These are phyloP conservation scores for Trifolium pratense DNA, from an alignment of 306 rosid species.

Conservation along the genomic window DNA sequence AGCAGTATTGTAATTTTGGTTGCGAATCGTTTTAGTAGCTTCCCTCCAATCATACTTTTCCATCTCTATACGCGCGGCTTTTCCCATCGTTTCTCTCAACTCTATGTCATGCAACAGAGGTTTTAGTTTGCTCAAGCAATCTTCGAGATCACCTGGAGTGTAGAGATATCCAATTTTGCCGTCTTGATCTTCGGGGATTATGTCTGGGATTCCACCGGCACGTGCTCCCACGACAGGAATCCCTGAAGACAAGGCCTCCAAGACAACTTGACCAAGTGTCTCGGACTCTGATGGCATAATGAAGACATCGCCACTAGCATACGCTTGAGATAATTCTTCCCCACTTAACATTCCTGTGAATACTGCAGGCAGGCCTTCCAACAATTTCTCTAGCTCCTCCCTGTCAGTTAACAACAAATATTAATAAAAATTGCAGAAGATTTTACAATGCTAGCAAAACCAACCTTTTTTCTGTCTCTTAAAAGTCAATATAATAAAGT, in stretches of 20 bases:
- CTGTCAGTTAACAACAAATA: conserved; percentile 50
- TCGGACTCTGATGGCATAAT: conserved; percentile 98
- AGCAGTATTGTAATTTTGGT: conserved; percentile 86
- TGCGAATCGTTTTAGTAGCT: conserved; percentile 76
- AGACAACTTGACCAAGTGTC: conserved; percentile 91
- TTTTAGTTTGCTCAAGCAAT: conserved; percentile 78
- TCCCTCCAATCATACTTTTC: conserved; percentile 97
- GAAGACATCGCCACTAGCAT: conserved; percentile 91
- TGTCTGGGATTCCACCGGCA: conserved; percentile 93
- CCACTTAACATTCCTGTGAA: conserved; percentile 98
- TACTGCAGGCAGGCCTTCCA: conserved; percentile 86
- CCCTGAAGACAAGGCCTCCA: conserved; percentile 95
- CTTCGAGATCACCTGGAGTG: conserved; percentile 72
- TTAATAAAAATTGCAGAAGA: conserved; percentile 6
- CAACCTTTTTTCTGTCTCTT: not conserved
- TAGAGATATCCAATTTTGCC: conserved; percentile 84
- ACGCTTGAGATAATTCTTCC: conserved; percentile 92
- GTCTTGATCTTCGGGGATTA: conserved; percentile 81
- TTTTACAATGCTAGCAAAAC: conserved; percentile 3
- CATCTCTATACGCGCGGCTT: conserved; percentile 81
- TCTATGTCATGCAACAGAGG: conserved; percentile 70
- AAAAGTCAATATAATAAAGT: conserved; percentile 2
- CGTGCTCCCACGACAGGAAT: conserved; percentile 95
- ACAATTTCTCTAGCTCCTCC: conserved; percentile 87
- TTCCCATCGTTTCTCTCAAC: conserved; percentile 79